Evolutionary conservation across 352 stramenopile genomes (phyloP), one percentile per base, ranked within the genome.

Genomic region (Pythium sp.): DNA sequence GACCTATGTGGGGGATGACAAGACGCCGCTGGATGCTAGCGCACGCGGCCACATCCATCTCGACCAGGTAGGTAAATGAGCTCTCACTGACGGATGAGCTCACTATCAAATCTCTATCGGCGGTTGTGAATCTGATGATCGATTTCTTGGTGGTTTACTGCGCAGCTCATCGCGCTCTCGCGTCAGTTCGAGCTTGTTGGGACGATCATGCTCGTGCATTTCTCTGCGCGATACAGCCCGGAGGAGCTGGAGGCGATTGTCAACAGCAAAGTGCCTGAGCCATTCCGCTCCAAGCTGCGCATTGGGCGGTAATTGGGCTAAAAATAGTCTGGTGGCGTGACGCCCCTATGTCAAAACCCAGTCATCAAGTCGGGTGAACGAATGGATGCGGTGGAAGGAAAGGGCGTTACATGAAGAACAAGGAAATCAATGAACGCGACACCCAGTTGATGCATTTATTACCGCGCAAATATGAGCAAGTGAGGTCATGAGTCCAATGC

Each of bases 31-130:
- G 24, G 77, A 92, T n/a, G 86, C 86, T 1, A 63, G 67, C 3
- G 63, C 70, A 12, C 79, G 84, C 6, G 87, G 87, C 12, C 87
- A 95, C 72, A 91, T 89, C 49, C 87, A 95, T 62, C 72, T 94
- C 9, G 64, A 87, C 53, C 82, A 94, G 82, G 86, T 92, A 20
- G 1, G 26, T 32, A 34, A 57, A 24, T 9, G 8, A n/a, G 12
- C 26, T 11, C 11, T 11, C 24, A 32, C 14, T 36, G 51, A 64
- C 5, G 58, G 30, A 34, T 62, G 34, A 38, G 34, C 34, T 38
- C 34, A 3, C 28, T 38, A 38, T 12, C 8, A 9, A 11, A 38
- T 38, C 34, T 38, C 34, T 38, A 9, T 38, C 7, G 34, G 34
- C 34, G 1, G 9, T 9, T 7, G 9, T 30, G 22, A 41, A 18